Base-by-base conservation (phyloP, 805 yeast species). In the Wickerhamiella bombiphila region DNA sequence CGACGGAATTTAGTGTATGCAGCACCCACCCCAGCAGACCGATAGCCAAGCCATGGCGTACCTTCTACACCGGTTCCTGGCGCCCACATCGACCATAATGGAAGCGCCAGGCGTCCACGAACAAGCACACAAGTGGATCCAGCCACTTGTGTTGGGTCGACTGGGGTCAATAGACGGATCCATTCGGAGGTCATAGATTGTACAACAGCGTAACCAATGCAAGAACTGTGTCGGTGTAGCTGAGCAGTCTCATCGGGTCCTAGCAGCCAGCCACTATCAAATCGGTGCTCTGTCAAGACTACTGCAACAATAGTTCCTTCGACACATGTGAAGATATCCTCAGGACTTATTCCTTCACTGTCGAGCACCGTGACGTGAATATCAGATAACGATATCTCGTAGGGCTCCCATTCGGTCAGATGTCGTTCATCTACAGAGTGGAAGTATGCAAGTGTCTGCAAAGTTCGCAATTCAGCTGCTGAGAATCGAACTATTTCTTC, bases 1-100 rank as follows among this genome's bases (percentile, higher is more conserved):
- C 75, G 59, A 38, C 85, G 58, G 3, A 68, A 65, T 44, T 65
- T 72, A 71, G 77, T 71, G 3, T 68, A 66, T 13, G 70, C 71
- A 26, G 74, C 78, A 15, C 72, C 61, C 22, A 59, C 63, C 22
- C 60, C 58, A 2, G 28, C 36, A 6, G 44, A 21, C 42, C 39
- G 8, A 28, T 28, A 4, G 40, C 34, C 4, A 68, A 55, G 0
- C 52, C 64, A 74, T 1, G 79, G 78, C n/a, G 58, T 43, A 6
- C 30, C 48, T 2, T 20, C 33, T 5, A 29, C 34, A 35, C 53
- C 38, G 40, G 60, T 47, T 2, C 24, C 29, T 49, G 63, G 52
- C 16, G 51, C 42, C 46, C 66, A 50, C 1, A 76, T 38, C 42
- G 74, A 82, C 50, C 68, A 62, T 0, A 67, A 52, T 0, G 94